phyloP scores from a whole-genome alignment of 139 green algal species.

The Chlorella sp. region DNA sequence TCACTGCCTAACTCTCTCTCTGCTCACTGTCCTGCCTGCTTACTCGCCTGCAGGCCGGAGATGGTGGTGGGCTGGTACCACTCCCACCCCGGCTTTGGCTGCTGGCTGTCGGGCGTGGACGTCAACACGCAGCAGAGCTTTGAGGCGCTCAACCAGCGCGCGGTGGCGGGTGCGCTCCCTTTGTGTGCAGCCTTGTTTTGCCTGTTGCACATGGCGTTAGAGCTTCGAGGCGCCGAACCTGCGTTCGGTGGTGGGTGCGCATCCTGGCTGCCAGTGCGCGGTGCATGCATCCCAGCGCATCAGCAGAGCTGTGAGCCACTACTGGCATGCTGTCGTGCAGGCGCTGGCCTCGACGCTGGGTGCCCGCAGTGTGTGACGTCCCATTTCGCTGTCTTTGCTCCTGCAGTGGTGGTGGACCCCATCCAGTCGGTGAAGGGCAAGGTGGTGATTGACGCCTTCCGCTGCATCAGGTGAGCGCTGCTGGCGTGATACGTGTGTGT shows the following conservation, averaged over 20 bases:
- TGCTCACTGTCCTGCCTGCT: not conserved
- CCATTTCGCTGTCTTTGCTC: too few species aligned
- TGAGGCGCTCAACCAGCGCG: constrained; percentile 95
- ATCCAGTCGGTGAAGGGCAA: constrained; percentile 98
- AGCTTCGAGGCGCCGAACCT: too few species aligned
- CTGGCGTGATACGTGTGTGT: not conserved
- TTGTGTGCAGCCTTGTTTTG: not conserved
- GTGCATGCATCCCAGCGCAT: too few species aligned
- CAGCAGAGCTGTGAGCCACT: too few species aligned
- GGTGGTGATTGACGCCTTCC: constrained; percentile 86
- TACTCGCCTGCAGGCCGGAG: constrained; percentile 79
- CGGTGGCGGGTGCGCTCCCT: constrained; percentile 71
- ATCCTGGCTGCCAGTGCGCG: too few species aligned
- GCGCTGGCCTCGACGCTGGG: too few species aligned
- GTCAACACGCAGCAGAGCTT: constrained; percentile 99
- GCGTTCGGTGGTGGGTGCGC: too few species aligned
- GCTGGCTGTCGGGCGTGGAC: constrained; percentile 99
- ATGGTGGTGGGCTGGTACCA: constrained; percentile 99
- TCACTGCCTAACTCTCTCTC: not conserved
- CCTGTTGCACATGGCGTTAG: not conserved
- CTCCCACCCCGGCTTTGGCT: constrained; percentile 98
- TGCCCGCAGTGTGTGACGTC: too few species aligned
- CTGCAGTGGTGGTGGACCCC: constrained; percentile 94
- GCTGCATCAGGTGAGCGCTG: constrained; percentile 80
- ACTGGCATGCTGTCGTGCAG: too few species aligned